Evolutionary conservation across 345 rosid species (phyloP), one percentile per base, ranked within the genome.

Genomic region (Kernera saxatilis): DNA sequence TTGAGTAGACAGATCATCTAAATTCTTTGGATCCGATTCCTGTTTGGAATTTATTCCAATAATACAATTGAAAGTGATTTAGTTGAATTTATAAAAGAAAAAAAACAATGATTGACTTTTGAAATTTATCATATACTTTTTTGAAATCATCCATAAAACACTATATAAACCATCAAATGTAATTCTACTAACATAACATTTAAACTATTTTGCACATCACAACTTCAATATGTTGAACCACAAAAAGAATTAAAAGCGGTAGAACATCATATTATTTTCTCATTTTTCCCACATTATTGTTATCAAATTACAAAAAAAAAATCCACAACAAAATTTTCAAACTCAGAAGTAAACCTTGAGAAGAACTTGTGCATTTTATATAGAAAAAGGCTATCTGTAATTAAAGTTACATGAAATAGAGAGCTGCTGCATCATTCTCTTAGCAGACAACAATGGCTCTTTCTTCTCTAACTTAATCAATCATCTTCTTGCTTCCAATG

Each of bases 401-500:
- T 35, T 58, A 46, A 70, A 25, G 56, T 57, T 57, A 58, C 74
- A 70, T 17, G 40, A 30, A 32, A 30, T 3, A 54, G 23, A 30
- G 40, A 61, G 57, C 39, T 32, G 53, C 14, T 30, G 51, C 40
- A 41, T 50, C 41, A 36, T 12, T 45, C 46, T 49, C 46, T 27
- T 33, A 32, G 10, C 64, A 64, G 8, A 64, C 3, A 44, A 35
- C 40, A 33, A 33, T 64, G 64, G 22, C 19, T 56, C 40, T 55
- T 35, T 60, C 40, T 58, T 44, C 30, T 59, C 30, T 65, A 36
- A n/a, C 6, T 22, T 7, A 36, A 59, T 5, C n/a, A 36, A 59
- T 68, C 56, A 68, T 54, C 69, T 80, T 70, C 64, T 54, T 55
- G 64, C 54, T 68, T 68, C 64, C 27, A 41, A 83, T 19, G 90